Evolutionary conservation across 2,329 filamentous ascomycete genomes (phyloP).

Genomic region (Pseudogymnoascus sp.): DNA sequence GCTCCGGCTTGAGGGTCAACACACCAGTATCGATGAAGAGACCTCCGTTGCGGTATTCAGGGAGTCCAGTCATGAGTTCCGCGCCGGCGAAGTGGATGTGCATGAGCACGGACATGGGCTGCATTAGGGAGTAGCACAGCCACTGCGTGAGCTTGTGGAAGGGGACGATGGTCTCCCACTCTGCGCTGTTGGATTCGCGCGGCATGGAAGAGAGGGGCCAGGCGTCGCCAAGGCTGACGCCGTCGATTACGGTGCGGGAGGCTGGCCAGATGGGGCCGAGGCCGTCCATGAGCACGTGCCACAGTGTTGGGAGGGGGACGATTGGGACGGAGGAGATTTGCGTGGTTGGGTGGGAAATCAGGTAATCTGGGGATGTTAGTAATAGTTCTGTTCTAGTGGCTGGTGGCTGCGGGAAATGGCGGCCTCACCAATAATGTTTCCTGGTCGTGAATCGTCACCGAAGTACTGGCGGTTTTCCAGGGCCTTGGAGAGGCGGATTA

Average conservation of each 20-base stretch:
- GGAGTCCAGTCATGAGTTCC: slow-evolving; percentile 76
- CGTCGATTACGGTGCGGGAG: slow-evolving; percentile 79
- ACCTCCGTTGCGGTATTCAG: slow-evolving; percentile 88
- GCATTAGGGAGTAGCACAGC: slow-evolving; percentile 90
- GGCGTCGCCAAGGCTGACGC: slow-evolving; percentile 80
- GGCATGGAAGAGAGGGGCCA: slow-evolving; percentile 88
- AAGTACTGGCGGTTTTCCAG: slow-evolving; percentile 76
- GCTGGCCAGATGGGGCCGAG: slow-evolving; percentile 82
- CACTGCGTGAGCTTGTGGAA: slow-evolving; percentile 95
- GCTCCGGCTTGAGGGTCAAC: slow-evolving; percentile 63
- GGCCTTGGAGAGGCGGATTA: slow-evolving; percentile 67
- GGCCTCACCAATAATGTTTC: slow-evolving; percentile 79
- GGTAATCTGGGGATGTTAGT: slow-evolving; percentile 57
- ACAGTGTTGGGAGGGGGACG: slow-evolving; percentile 77
- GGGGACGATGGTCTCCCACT: slow-evolving; percentile 75
- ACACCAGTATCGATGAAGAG: slow-evolving; percentile 80
- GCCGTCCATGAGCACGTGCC: slow-evolving; percentile 83
- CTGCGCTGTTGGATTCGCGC: slow-evolving; percentile 29
- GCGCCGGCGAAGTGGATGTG: slow-evolving; percentile 73
- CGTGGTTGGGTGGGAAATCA: slow-evolving; percentile 85
- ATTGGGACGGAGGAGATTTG: slow-evolving; percentile 83
- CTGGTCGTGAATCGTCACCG: slow-evolving; percentile 73
- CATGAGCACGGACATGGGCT: slow-evolving; percentile 76
- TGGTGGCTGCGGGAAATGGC: neutral
- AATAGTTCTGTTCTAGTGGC: slow-evolving; percentile 15